Conservation (phyloP, 805 yeast species). For the Wickerhamiella hasegawae region DNA sequence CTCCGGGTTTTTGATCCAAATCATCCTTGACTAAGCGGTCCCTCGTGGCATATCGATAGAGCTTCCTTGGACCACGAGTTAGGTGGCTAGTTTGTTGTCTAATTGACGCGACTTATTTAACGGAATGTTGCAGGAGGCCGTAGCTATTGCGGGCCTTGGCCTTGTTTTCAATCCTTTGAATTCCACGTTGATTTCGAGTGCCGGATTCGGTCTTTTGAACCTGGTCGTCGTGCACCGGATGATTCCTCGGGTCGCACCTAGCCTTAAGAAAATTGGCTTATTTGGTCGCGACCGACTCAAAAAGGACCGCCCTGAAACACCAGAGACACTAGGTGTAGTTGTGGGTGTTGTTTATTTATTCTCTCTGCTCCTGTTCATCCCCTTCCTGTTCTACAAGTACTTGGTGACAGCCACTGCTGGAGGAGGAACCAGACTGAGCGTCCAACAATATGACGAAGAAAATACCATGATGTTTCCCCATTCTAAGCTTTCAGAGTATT, state of each 20-base stretch:
- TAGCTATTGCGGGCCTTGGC: constrained; percentile 3
- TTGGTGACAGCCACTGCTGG: constrained; percentile 36
- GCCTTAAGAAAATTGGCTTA: constrained; percentile 38
- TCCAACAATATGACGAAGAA: constrained; percentile 15
- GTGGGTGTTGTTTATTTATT: constrained; percentile 69
- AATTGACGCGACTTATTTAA: too few species aligned
- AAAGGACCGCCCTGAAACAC: constrained; percentile 51
- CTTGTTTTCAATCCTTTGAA: constrained; percentile 9
- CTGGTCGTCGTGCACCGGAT: constrained; percentile 6
- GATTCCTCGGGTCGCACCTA: constrained; percentile 14
- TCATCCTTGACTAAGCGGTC: too few species aligned
- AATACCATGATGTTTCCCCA: constrained; percentile 43
- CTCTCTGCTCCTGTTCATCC: constrained; percentile 70
- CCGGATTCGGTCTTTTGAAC: constrained; percentile 10
- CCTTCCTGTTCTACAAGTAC: constrained; percentile 69
- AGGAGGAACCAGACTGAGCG: constrained; percentile 39
- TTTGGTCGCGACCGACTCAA: constrained; percentile 75
- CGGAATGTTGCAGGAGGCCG: background rate
- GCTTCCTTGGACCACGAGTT: too few species aligned
- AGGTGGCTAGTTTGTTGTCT: too few species aligned
- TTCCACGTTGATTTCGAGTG: constrained; percentile 7
- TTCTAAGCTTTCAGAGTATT: constrained; percentile 59
- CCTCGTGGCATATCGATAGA: too few species aligned
- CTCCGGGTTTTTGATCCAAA: too few species aligned
- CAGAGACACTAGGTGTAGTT: constrained; percentile 89